Percentiles rank a stretch among this genome's conserved stretches.
These are phyloP conservation scores for Sistotremastrum niveocremeum DNA, from an alignment of 768 basidiomycete genomes.

Conservation along the genomic window DNA sequence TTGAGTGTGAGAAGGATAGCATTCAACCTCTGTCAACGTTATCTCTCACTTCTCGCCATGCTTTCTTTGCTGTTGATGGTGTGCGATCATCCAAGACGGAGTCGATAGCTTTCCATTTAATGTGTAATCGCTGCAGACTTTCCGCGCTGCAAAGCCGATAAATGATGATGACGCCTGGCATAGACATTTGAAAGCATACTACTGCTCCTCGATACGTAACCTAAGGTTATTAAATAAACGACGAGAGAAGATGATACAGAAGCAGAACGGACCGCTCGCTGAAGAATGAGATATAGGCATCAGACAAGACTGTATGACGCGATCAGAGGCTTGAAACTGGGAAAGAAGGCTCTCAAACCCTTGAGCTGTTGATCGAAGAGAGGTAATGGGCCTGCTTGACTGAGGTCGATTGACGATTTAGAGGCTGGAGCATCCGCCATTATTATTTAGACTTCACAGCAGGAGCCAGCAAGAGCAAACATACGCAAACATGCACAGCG, in stretches of 20 bases:
- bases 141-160: slow-evolving; percentile 40
- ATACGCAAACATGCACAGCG: no score
- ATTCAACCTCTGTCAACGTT: slow-evolving; percentile 65
- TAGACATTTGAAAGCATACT: slow-evolving; percentile 35
- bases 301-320: slow-evolving; percentile 13
- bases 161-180: neutral
- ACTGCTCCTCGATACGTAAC: slow-evolving; percentile 72
- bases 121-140: slow-evolving; percentile 57
- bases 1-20: neutral
- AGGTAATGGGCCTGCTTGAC: slow-evolving; percentile 40
- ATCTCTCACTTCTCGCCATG: slow-evolving; percentile 78
- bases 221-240: slow-evolving; percentile 26
- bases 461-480: no score
- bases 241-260: slow-evolving; percentile 7
- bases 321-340: neutral
- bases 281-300: slow-evolving; percentile 77
- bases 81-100: slow-evolving; percentile 56
- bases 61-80: slow-evolving; percentile 47
- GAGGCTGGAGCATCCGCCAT: no score
- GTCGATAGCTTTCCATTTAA: slow-evolving; percentile 59
- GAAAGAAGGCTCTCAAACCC: slow-evolving; percentile 26
- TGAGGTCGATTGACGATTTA: slow-evolving; percentile 15
- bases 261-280: slow-evolving; percentile 52
- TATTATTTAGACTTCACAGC: no score
- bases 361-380: slow-evolving; percentile 63